These are phyloP conservation scores for Hymenoscyphus occultus DNA, from an alignment of 2,329 filamentous ascomycete genomes.

Conservation along the genomic window DNA sequence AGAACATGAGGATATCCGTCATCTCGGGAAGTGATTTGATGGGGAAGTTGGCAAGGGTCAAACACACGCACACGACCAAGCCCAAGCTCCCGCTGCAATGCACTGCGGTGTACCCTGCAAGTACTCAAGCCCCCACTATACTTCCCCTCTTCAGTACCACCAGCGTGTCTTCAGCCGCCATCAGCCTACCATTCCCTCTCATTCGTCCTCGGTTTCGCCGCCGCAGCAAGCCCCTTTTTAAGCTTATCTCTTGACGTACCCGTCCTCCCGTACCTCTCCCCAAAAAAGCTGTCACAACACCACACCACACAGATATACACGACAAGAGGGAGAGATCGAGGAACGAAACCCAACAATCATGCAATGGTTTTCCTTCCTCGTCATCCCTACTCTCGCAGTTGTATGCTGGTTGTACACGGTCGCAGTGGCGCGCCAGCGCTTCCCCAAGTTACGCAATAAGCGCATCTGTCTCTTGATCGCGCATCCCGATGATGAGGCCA, in stretches of 20 bases:
- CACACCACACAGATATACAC: background rate
- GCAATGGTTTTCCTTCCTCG: conserved; percentile 31
- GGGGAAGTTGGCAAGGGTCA: background rate
- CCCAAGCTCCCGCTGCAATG: background rate
- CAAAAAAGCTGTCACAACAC: background rate
- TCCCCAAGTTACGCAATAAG: conserved; percentile 74
- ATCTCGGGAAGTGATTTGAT: background rate
- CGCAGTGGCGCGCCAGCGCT: conserved; percentile 41
- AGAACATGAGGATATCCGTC: background rate
- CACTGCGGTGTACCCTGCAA: background rate
- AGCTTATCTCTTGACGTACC: conserved; percentile 4
- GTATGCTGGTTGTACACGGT: conserved; percentile 39
- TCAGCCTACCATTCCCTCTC: background rate
- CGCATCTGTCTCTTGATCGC: conserved; percentile 90
- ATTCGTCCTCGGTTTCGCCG: background rate
- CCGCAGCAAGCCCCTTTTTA: background rate
- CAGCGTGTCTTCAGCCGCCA: background rate
- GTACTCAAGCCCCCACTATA: background rate
- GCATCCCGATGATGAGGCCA: conserved; percentile 97
- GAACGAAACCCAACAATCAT: conserved; percentile 19
- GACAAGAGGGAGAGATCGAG: too few relatives aligned
- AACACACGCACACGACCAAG: background rate
- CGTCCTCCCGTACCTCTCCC: background rate
- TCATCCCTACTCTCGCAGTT: conserved; percentile 42
- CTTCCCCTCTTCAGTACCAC: background rate